These are phyloP conservation scores for Colletotrichum sojae DNA, from an alignment of 2,329 filamentous ascomycete species.

Conservation along the genomic window DNA sequence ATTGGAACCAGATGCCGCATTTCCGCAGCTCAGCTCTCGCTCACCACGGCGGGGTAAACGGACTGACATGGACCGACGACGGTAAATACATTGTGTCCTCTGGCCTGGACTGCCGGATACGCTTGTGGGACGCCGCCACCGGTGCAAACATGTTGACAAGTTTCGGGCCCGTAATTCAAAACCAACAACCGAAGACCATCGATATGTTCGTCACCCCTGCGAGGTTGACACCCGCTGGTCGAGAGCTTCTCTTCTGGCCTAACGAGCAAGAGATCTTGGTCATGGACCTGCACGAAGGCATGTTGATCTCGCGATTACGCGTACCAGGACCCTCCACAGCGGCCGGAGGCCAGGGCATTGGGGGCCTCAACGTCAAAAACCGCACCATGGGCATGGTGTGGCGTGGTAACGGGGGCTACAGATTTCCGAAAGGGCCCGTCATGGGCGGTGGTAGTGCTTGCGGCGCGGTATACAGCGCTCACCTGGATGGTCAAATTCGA, in stretches of 20 bases:
- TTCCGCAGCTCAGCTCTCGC: slow-evolving; percentile 72
- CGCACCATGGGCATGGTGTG: slow-evolving; percentile 84
- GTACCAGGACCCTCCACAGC: slow-evolving; percentile 70
- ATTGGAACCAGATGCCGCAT: slow-evolving; percentile 49
- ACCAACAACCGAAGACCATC: slow-evolving; percentile 74
- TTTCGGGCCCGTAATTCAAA: slow-evolving; percentile 87
- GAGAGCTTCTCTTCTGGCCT: slow-evolving; percentile 83
- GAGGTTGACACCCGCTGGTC: slow-evolving; percentile 66
- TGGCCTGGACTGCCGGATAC: slow-evolving; percentile 86
- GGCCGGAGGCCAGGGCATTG: slow-evolving; percentile 61
- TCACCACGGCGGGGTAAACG: slow-evolving; percentile 87
- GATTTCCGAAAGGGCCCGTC: slow-evolving; percentile 70
- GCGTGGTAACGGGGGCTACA: slow-evolving; percentile 74
- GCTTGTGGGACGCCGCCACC: slow-evolving; percentile 87
- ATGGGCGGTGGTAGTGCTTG: slow-evolving; percentile 68
- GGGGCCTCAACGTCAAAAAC: slow-evolving; percentile 72
- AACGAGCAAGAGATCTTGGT: slow-evolving; percentile 86
- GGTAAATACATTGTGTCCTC: slow-evolving; percentile 83
- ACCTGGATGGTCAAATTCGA: slow-evolving; percentile 86
- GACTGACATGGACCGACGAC: slow-evolving; percentile 86
- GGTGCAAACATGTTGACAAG: slow-evolving; percentile 90
- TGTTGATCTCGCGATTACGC: slow-evolving; percentile 78
- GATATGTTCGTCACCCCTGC: slow-evolving; percentile 76
- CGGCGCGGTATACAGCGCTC: slow-evolving; percentile 81
- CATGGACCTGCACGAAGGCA: slow-evolving; percentile 84